Base-by-base conservation (phyloP, 352 stramenopile genomes). In the Pythium phragmiticola region DNA sequence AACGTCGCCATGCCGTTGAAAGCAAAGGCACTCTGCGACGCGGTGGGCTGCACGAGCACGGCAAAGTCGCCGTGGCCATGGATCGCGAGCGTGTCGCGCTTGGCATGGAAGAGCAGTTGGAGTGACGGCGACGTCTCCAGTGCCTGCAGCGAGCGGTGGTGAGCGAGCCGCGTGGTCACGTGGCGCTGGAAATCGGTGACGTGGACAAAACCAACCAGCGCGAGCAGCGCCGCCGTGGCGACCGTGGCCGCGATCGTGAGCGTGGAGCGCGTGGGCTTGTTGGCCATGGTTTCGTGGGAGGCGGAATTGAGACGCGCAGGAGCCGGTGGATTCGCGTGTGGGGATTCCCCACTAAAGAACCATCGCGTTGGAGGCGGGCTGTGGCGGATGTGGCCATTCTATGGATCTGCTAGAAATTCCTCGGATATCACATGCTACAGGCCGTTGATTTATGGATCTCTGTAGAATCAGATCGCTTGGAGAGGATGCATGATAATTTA, bases 31-130 rank as follows among this genome's bases (percentile, higher is more conserved):
- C 62, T 61, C 14, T 11, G 30, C 16, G 21, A 16, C 12, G 51
- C 67, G 3, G 75, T 47, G 3, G 74, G 61, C 9, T 72, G 75
- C 47, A 80, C 71, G 59, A 81, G 72, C 34, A 84, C 63, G 26
- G 78, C 67, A 16, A 86, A 82, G 50, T 55, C 66, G 49, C 68
- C 70, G 36, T 72, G 39, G n/a, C 75, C 73, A 51, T 86, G 77
- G 43, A 84, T 65, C 14, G 70, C 65, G 76, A 88, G 86, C 19
- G 76, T 74, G 49, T 62, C 70, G 21, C 79, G 76, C 54, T 86
- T 79, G 61, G 81, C 73, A 37, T 73, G 69, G 71, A 88, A 77
- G 7, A 51, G 58, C 17, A 78, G 49, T 53, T 63, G 68, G 4
- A 77, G 65, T 16, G 68, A 50, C 0, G 64, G 57, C 41, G 71